Evolutionary conservation across 2,329 filamentous ascomycete species (phyloP).

Genomic region (Fusarium nurragi): DNA sequence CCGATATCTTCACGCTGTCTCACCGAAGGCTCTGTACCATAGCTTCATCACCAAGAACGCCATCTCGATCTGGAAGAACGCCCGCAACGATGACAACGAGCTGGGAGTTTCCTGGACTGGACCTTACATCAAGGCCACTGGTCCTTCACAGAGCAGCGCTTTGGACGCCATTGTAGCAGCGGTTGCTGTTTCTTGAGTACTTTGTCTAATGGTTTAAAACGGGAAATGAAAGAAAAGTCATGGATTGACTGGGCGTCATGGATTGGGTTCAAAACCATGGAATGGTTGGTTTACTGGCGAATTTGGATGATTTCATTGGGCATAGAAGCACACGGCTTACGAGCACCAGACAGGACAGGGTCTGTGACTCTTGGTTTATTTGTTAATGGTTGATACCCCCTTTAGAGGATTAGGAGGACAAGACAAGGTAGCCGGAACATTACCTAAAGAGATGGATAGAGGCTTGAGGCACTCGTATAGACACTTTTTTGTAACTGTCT

Average conservation of each 20-base stretch:
- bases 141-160: slow-evolving; percentile 71
- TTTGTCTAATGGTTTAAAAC: slow-evolving; percentile 3
- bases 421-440: slow-evolving; percentile 9
- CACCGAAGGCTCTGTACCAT: slow-evolving; percentile 59
- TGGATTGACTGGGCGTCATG: slow-evolving; percentile 13
- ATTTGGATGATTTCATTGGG: slow-evolving; percentile 24
- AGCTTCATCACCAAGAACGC: slow-evolving; percentile 70
- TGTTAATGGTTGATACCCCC: slow-evolving; percentile 43
- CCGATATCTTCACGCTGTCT: slow-evolving; percentile 62
- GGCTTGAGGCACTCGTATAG: slow-evolving; percentile 2
- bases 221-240: neutral
- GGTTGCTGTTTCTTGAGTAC: slow-evolving; percentile 50
- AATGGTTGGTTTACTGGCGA: slow-evolving; percentile 27
- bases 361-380: slow-evolving; percentile 29
- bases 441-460: slow-evolving; percentile 6
- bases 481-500: slow-evolving; percentile 14
- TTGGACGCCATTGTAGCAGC: slow-evolving; percentile 75
- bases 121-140: slow-evolving; percentile 61
- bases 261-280: slow-evolving; percentile 16
- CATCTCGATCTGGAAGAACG: slow-evolving; percentile 70
- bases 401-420: slow-evolving; percentile 24
- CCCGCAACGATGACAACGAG: slow-evolving; percentile 60
- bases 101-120: slow-evolving; percentile 74
- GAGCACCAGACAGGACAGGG: slow-evolving; percentile 16
- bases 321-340: slow-evolving; percentile 21